A percentile compares a stretch with the other conserved stretches of the same genome.
phyloP scores from a whole-genome alignment of 257 asterid species.

The Apocynum venetum region DNA sequence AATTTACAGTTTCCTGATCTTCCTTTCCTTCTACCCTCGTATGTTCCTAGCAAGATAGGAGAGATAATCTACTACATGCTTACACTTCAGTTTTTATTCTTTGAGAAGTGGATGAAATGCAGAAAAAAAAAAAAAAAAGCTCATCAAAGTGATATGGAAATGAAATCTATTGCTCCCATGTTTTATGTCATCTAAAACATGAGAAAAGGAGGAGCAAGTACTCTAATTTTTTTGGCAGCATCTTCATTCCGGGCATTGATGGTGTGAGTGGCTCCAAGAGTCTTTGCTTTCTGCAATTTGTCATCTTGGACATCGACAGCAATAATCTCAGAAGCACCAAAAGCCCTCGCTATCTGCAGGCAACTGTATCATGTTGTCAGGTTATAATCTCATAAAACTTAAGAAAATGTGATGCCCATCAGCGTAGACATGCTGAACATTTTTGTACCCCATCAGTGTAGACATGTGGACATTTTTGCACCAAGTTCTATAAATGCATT shows the following conservation, averaged over 20 bases:
- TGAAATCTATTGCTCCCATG: neutral
- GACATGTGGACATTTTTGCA: too few relatives aligned
- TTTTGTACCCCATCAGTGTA: too few relatives aligned
- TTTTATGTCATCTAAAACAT: neutral
- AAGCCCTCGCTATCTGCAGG: slow-evolving; percentile 95
- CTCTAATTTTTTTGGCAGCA: slow-evolving; percentile 66
- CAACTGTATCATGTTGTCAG: slow-evolving; percentile 54
- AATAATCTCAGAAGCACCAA: slow-evolving; percentile 95
- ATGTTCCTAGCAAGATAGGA: neutral
- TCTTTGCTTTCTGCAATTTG: slow-evolving; percentile 77
- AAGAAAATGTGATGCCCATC: slow-evolving; percentile 8
- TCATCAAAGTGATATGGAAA: neutral
- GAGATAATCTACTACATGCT: neutral
- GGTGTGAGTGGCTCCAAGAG: slow-evolving; percentile 83
- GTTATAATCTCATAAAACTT: slow-evolving; percentile 25
- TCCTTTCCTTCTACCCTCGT: neutral
- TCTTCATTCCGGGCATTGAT: slow-evolving; percentile 76
- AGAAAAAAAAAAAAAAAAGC: neutral
- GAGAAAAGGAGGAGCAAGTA: slow-evolving; percentile 19
- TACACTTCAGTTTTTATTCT: neutral
- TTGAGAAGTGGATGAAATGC: neutral
- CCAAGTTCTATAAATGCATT: neutral
- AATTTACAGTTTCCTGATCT: neutral
- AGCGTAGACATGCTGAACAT: neutral
- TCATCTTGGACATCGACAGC: slow-evolving; percentile 96